Base-by-base conservation (phyloP, 2,329 filamentous ascomycete genomes). In the Colletotrichum sp. region DNA sequence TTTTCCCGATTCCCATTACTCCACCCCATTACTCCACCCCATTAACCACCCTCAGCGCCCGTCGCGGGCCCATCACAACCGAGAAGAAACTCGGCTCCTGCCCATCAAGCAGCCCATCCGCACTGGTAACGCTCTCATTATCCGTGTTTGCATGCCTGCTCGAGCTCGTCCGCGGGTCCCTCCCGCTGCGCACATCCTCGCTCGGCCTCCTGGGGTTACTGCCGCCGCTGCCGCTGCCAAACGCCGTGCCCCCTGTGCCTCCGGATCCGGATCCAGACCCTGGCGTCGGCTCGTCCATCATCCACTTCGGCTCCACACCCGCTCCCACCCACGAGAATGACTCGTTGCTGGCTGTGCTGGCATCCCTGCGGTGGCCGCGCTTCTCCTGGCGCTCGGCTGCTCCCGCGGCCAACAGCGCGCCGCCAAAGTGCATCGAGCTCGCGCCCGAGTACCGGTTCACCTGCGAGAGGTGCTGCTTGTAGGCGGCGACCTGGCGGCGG, bases 41-140 rank as follows among this genome's bases (percentile, higher is more conserved):
- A 65, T 95, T 95, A 26, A 95, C 92, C 44, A 95, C 93, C 80
- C 92, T 87, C 85, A 95, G 84, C 80, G 92, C 94, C 80, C 93
- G 86, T 80, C 93, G 87, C 26, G 93, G 93, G 76, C 93, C 93
- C 83, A 95, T 83, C 80, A 95, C 84, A 32, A 94, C 92, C 66
- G 89, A 93, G 82, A 94, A 92, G 84, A 95, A 95, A 74, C 90
- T 93, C 76, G 94, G 94, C 82, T 95, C 92, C 76, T 91, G 88
- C 0, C 90, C 91, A 5, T 86, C 88, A 18, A 94, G 80, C 77
- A 94, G 80, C 79, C 93, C 91, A 72, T 92, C 91, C 52, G 84
- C 86, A 74, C 87, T 88, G 80, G 80, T 64, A 67, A 82, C 68
- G 76, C 81, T 80, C 36, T 79, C 67, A 66, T 80, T 39, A 78